Percentiles rank a stretch among this genome's conserved stretches.
phyloP scores from a whole-genome alignment of 2,329 filamentous ascomycete genomes.

The Lasiodiplodia citricola region DNA sequence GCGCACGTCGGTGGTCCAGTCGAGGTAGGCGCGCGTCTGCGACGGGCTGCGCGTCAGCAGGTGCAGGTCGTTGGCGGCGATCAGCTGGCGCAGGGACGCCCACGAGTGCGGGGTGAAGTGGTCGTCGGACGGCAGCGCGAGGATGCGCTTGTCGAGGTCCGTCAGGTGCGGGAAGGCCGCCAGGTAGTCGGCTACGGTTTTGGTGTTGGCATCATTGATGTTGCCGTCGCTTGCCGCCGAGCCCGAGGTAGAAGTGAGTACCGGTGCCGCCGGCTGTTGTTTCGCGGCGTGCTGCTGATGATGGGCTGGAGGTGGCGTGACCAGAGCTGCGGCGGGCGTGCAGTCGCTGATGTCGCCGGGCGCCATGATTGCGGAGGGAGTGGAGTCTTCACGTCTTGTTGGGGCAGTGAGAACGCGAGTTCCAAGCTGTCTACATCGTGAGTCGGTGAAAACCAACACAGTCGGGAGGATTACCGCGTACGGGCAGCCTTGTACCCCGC shows the following conservation, averaged over 20 bases:
- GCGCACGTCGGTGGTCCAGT: conserved; percentile 62
- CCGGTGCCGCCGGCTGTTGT: not conserved
- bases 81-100: conserved; percentile 38
- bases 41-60: conserved; percentile 64
- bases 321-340: not conserved
- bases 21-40: conserved; percentile 64
- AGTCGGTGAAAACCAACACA: not conserved
- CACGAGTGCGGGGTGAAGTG: conserved; percentile 43
- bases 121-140: conserved; percentile 28
- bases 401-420: conserved; percentile 1
- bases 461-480: not conserved
- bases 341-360: conserved; percentile 11
- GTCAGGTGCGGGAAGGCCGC: conserved; percentile 39
- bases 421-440: not conserved
- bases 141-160: conserved; percentile 39
- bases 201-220: not conserved
- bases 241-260: not conserved
- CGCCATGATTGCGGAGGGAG: conserved; percentile 6
- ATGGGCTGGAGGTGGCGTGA: conserved; percentile 6
- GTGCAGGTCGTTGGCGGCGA: conserved; percentile 58
- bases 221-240: not conserved
- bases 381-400: not conserved
- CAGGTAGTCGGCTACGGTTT: conserved; percentile 30
- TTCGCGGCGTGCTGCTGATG: not conserved
- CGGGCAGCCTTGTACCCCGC: not conserved